Evolutionary conservation across 495 filamentous ascomycete genomes (phyloP).

Genomic region (Gamarada debralockiae): DNA sequence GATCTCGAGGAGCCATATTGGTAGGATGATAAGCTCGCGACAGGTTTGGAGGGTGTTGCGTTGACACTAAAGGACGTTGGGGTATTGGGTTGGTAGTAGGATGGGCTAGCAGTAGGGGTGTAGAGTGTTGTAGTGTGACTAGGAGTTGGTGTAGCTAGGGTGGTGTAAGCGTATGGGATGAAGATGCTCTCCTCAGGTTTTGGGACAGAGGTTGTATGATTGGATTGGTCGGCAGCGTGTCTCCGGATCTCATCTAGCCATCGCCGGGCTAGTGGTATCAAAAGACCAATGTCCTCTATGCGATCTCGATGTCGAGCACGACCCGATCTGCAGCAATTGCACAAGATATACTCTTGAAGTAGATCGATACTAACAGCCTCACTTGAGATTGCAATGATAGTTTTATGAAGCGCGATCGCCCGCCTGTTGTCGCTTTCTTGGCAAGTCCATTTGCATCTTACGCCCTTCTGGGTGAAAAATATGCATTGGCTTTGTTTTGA

Average conservation of each 20-base stretch:
- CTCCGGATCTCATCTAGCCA: slow-evolving; percentile 9
- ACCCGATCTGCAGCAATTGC: slow-evolving; percentile 6
- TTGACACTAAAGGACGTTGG: too few relatives aligned
- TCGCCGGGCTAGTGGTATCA: slow-evolving; percentile 4
- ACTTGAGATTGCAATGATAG: slow-evolving; percentile 1
- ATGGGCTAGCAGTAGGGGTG: too few relatives aligned
- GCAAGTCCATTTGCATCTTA: background rate
- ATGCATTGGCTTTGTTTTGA: slow-evolving; percentile 4
- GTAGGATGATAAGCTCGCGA: too few relatives aligned
- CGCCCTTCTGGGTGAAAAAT: background rate
- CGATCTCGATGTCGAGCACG: slow-evolving; percentile 5
- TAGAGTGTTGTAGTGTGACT: too few relatives aligned
- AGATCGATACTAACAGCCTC: slow-evolving; percentile 5
- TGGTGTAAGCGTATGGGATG: too few relatives aligned
- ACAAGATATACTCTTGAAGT: slow-evolving; percentile 9
- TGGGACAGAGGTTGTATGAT: background rate
- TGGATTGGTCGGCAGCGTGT: background rate
- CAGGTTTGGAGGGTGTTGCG: too few relatives aligned
- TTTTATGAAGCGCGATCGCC: slow-evolving; percentile 6
- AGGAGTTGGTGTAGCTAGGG: background rate
- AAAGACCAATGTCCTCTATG: slow-evolving; percentile 1
- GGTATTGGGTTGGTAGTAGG: too few relatives aligned
- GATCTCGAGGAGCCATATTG: too few relatives aligned
- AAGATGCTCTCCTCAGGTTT: background rate
- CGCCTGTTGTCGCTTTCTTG: background rate